Evolutionary conservation across 331 rosid genomes (phyloP).

Genomic region (Malus hybrid): DNA sequence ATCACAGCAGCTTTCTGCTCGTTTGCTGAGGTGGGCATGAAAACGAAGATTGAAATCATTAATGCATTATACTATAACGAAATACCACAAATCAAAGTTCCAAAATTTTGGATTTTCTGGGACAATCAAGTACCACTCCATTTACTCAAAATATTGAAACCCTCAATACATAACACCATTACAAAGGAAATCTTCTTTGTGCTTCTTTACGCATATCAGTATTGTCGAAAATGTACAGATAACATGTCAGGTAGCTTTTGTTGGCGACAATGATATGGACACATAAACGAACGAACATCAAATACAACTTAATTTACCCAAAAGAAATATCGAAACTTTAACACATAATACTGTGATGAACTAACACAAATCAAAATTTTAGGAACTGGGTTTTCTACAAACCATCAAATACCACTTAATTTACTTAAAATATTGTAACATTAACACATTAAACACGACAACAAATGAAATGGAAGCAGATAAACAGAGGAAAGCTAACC

Average conservation of each 20-base stretch:
- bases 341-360: neutral
- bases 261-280: too few relatives aligned
- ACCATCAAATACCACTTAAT: neutral
- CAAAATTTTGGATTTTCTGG: neutral
- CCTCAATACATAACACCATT: neutral
- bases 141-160: neutral
- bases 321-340: neutral
- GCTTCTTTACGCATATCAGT: too few relatives aligned
- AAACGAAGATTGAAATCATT: too few relatives aligned
- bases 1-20: slow-evolving; percentile 23
- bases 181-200: too few relatives aligned
- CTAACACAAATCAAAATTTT: neutral
- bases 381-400: neutral
- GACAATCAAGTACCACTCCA: neutral
- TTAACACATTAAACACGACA: neutral
- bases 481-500: neutral
- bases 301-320: neutral
- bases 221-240: too few relatives aligned
- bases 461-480: neutral
- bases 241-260: too few relatives aligned
- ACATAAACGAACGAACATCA: too few relatives aligned
- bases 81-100: neutral
- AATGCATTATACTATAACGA: neutral
- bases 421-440: neutral
- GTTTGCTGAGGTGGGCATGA: slow-evolving; percentile 12